Evolutionary conservation across 768 basidiomycete species (phyloP), one percentile per base, ranked within the genome.

Genomic region (Pholiota conissans): DNA sequence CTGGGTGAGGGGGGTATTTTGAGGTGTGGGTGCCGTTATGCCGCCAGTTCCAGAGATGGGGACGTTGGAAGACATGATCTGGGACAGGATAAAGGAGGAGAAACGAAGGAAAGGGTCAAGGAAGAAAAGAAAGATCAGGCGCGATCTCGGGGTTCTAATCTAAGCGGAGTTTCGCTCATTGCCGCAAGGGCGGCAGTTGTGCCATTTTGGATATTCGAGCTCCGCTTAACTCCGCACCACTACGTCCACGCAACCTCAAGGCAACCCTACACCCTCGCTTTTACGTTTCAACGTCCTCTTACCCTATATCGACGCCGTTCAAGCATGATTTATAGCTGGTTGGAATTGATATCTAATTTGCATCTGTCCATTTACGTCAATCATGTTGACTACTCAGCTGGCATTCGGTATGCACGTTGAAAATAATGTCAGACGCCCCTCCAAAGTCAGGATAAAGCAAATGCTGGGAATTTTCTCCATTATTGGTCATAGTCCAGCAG

Each of bases 1-100:
- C 63, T 90, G 84, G 53, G 78, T 86, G 60, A 93, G 76, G 10
- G 94, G 95, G 3, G 95, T 96, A 75, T 97, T 96, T 77, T 92
- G 90, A 22, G 94, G 94, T 14, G 94, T 97, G 7, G 94, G 93
- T n/a, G 94, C 93, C 3, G 89, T 87, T 24, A 87, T 76, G 73
- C 84, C 84, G 55, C 58, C 56, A 18, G 74, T 70, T 42, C 76
- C 73, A 27, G 77, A 73, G 71, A 91, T 90, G 65, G 85, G 83
- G 52, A 91, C 72, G 68, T 78, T 86, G 68, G 82, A 82, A 48
- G 87, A 87, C 90, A 91, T 91, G 54, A 53, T 65, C 37, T 29
- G 14, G 32, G 55, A 49, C 28, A 60, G 60, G 52, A 52, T 60
- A 60, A 63, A 39, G 37, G 39, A 47, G 29, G 30, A 35, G 48